Conservation (phyloP, 306 rosid species). For the Vicia faba region DNA sequence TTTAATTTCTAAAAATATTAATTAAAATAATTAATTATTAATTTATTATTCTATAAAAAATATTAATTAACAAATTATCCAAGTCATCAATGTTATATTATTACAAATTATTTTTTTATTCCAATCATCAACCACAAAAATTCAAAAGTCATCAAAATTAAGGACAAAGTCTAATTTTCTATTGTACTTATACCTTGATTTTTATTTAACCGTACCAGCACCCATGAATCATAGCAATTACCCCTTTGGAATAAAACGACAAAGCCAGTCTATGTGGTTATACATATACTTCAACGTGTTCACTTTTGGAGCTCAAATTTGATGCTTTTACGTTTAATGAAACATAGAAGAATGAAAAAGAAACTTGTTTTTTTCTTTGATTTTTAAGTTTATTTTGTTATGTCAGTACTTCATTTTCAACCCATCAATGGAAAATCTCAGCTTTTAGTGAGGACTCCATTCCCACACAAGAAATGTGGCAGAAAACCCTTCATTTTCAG, state of each 20-base stretch:
- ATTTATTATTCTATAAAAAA: too few species aligned
- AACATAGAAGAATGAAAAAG: background rate
- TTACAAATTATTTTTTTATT: too few species aligned
- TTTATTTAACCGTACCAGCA: too few species aligned
- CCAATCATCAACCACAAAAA: too few species aligned
- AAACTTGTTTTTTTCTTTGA: background rate
- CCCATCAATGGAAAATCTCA: slow-evolving; percentile 48
- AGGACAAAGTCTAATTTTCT: too few species aligned
- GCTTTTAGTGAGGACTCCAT: slow-evolving; percentile 34
- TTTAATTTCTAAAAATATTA: too few species aligned
- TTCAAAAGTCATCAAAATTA: too few species aligned
- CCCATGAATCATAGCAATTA: too few species aligned
- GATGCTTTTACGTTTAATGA: slow-evolving; percentile 14
- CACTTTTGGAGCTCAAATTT: slow-evolving; percentile 52
- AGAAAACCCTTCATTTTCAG: slow-evolving; percentile 40
- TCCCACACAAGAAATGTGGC: slow-evolving; percentile 43
- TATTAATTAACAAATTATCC: too few species aligned
- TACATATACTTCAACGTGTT: slow-evolving; percentile 53
- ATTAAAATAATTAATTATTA: too few species aligned
- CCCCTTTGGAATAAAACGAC: background rate
- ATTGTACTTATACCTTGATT: too few species aligned
- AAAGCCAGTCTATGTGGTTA: slow-evolving; percentile 47
- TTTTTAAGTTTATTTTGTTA: slow-evolving; percentile 29
- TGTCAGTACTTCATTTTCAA: slow-evolving; percentile 63
- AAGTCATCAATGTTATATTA: too few species aligned